Evolutionary conservation across 805 yeast genomes (phyloP).

Genomic region (Kluyveromyces starmeri): DNA sequence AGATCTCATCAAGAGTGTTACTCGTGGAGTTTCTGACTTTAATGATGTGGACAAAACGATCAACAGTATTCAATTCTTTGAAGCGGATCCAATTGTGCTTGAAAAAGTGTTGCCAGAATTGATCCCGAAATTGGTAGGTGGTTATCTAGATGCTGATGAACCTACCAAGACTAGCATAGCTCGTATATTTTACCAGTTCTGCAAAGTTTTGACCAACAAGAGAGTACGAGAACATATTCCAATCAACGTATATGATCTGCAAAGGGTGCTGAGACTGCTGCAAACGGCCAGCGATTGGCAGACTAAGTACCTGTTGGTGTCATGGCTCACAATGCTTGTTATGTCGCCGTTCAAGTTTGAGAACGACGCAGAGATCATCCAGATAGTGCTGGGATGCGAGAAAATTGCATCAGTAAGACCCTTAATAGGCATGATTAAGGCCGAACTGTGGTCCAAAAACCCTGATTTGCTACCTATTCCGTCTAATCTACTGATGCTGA

Average conservation of each 20-base stretch:
- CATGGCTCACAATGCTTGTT: conserved; percentile 66
- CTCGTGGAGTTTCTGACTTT: conserved; percentile 7
- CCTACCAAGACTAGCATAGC: conserved; percentile 10
- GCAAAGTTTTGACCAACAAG: conserved; percentile 62
- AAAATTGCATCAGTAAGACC: conserved; percentile 37
- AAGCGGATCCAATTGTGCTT: conserved; percentile 19
- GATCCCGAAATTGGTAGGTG: conserved; percentile 2
- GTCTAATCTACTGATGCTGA: conserved; percentile 13
- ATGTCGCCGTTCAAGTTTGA: conserved; percentile 66
- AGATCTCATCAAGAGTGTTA: neutral
- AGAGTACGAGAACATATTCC: conserved; percentile 49
- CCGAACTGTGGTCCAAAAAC: conserved; percentile 26
- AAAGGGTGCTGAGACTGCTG: conserved; percentile 27
- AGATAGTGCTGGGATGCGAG: conserved; percentile 29
- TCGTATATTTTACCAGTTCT: conserved; percentile 45
- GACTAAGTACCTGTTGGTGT: conserved; percentile 39
- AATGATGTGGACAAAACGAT: conserved; percentile 7
- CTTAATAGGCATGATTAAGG: conserved; percentile 24
- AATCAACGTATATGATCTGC: conserved; percentile 47
- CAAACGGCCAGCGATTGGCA: conserved; percentile 33
- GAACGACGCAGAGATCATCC: conserved; percentile 29
- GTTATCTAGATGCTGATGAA: conserved; percentile 4
- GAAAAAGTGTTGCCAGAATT: conserved; percentile 8
- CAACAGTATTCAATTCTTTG: conserved; percentile 18
- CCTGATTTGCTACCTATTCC: conserved; percentile 11